phyloP scores from a whole-genome alignment of 2,329 filamentous ascomycete species.

The Sphaerulina musiva region DNA sequence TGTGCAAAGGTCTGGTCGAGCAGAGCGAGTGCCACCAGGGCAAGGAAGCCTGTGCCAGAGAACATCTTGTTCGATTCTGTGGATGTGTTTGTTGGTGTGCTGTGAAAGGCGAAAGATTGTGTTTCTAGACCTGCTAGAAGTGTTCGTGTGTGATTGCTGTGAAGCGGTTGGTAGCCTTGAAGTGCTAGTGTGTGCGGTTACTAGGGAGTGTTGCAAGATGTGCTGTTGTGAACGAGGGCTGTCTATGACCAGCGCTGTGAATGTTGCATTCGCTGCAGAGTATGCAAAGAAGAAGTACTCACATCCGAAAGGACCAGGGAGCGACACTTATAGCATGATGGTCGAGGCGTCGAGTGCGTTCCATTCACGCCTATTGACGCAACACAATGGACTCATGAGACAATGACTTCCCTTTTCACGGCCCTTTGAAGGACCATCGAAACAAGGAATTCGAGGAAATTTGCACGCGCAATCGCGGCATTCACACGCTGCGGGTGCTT shows the following conservation, averaged over 20 bases:
- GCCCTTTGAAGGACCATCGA: neutral
- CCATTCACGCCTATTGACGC: conserved; percentile 14
- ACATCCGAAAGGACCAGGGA: conserved; percentile 3
- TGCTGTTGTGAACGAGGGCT: neutral
- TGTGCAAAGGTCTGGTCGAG: conserved; percentile 56
- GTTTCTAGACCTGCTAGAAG: conserved; percentile 22
- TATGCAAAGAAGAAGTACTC: conserved; percentile 2
- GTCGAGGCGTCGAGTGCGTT: conserved; percentile 10
- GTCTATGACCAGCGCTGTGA: neutral
- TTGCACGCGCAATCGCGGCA: neutral
- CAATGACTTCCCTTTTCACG: conserved; percentile 1
- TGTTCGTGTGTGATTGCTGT: conserved; percentile 11
- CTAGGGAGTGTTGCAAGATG: conserved; percentile 10
- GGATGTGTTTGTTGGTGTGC: neutral
- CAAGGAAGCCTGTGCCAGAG: conserved; percentile 3
- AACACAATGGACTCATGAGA: conserved; percentile 15
- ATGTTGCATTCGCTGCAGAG: neutral
- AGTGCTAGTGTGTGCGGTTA: conserved; percentile 4
- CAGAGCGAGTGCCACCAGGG: conserved; percentile 34
- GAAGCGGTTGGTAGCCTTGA: conserved; percentile 8
- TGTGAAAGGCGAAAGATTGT: conserved; percentile 3
- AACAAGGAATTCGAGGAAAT: neutral
- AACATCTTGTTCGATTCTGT: conserved; percentile 15
- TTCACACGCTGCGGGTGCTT: conserved; percentile 3
- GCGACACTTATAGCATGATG: conserved; percentile 9